phyloP scores from a whole-genome alignment of 768 basidiomycete genomes.

The Pleurotus tuber-regium region DNA sequence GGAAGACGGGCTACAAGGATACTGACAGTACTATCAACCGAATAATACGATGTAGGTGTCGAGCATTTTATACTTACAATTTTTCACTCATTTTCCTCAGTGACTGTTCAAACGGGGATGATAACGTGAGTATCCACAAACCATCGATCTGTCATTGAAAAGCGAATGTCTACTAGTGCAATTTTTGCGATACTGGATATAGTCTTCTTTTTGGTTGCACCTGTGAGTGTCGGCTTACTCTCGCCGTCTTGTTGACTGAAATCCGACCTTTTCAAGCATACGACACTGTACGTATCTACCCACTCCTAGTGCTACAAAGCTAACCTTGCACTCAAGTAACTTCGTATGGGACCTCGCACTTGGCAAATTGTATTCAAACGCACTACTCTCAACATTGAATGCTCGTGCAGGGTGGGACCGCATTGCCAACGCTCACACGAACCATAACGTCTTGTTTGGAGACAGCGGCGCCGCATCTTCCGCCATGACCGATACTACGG shows the following conservation, averaged over 20 bases:
- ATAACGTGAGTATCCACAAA: conserved; percentile 18
- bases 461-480: neutral
- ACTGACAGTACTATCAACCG: conserved; percentile 34
- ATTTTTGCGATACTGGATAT: conserved; percentile 28
- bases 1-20: conserved; percentile 32
- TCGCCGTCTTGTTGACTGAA: neutral
- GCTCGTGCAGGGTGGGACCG: conserved; percentile 2
- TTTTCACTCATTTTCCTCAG: conserved; percentile 12
- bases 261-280: conserved; percentile 1
- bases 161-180: conserved; percentile 6
- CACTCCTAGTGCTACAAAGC: neutral
- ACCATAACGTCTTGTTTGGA: conserved; percentile 6
- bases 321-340: neutral
- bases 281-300: conserved; percentile 2
- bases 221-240: conserved; percentile 14
- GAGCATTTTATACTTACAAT: neutral
- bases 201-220: conserved; percentile 24
- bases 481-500: neutral
- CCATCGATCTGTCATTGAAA: neutral
- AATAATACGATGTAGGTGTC: conserved; percentile 28
- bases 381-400: conserved; percentile 9
- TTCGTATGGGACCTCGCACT: conserved; percentile 10
- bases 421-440: conserved; percentile 1
- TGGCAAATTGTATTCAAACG: conserved; percentile 8
- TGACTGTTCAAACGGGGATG: conserved; percentile 30